Percentiles rank a stretch among this genome's conserved stretches.
These are phyloP conservation scores for Calonectria hongkongensis DNA, from an alignment of 2,329 filamentous ascomycete genomes.

Conservation along the genomic window DNA sequence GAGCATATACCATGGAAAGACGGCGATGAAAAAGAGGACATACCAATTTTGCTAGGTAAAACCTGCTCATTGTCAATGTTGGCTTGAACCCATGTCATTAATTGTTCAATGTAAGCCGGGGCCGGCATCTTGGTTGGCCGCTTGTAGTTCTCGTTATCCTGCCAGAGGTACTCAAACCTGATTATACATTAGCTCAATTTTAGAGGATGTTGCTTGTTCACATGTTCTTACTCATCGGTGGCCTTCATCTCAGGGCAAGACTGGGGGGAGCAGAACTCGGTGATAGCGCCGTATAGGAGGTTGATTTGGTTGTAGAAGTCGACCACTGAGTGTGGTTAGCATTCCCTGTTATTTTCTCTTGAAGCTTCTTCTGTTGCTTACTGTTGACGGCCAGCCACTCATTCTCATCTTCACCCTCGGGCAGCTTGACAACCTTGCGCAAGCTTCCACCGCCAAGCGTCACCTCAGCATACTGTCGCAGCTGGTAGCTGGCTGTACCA, in stretches of 20 bases:
- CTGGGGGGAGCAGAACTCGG: conserved; percentile 98
- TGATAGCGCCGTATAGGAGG: conserved; percentile 97
- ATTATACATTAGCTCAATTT: conserved; percentile 41
- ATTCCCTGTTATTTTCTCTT: background rate
- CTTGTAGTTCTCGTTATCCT: conserved; percentile 95
- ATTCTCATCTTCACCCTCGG: conserved; percentile 97
- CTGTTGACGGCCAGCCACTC: conserved; percentile 99
- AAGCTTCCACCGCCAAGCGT: conserved; percentile 96
- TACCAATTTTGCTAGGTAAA: conserved; percentile 94
- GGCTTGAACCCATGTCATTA: conserved; percentile 97
- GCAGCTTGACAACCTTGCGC: conserved; percentile 96
- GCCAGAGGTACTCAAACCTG: conserved; percentile 99
- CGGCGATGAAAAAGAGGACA: conserved; percentile 44
- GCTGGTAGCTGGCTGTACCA: conserved; percentile 90
- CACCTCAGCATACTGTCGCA: conserved; percentile 98
- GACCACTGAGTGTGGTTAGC: conserved; percentile 79
- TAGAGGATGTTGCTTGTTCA: background rate
- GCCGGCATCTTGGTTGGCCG: conserved; percentile 98
- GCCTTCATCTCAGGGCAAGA: conserved; percentile 99
- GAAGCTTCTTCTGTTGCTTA: conserved; percentile 64
- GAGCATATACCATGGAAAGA: conserved; percentile 1
- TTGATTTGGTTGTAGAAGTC: conserved; percentile 99
- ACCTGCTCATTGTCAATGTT: conserved; percentile 97
- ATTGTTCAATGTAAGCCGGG: conserved; percentile 96
- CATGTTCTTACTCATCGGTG: conserved; percentile 88